Conservation (phyloP, 2,329 filamentous ascomycete species). For the Lecanosticta acicola region DNA sequence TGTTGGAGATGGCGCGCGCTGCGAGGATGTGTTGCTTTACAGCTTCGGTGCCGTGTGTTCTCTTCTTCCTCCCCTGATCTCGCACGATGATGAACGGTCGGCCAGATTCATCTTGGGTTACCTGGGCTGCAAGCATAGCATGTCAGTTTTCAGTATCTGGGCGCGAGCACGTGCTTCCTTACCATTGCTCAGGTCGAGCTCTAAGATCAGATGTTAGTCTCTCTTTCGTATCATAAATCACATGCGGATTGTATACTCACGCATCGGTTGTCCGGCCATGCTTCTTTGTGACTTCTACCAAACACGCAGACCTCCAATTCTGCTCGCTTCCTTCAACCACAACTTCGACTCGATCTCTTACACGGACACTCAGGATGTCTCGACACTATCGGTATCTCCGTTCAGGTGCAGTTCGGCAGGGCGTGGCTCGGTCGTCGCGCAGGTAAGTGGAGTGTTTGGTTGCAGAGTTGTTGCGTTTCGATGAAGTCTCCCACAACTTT, state of each 20-base stretch:
- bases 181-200: constrained; percentile 82
- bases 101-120: constrained; percentile 96
- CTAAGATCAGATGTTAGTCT: constrained; percentile 41
- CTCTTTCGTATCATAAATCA: constrained; percentile 48
- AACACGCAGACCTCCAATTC: constrained; percentile 6
- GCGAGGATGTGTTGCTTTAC: constrained; percentile 98
- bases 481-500: not conserved
- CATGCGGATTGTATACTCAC: constrained; percentile 45
- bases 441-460: not conserved
- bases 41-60: constrained; percentile 91
- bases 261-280: constrained; percentile 50
- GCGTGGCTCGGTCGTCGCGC: not conserved
- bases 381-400: constrained; percentile 2
- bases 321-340: constrained; percentile 1
- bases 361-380: not conserved
- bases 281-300: constrained; percentile 26
- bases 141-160: constrained; percentile 7
- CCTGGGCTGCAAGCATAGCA: constrained; percentile 47
- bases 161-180: constrained; percentile 30
- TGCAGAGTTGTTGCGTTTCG: not conserved
- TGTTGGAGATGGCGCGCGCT: constrained; percentile 90
- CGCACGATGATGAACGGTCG: constrained; percentile 96
- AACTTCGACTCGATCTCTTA: not conserved
- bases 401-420: not conserved
- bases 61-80: constrained; percentile 97